phyloP scores from a whole-genome alignment of 306 rosid species.

The Cucumis hystrix region DNA sequence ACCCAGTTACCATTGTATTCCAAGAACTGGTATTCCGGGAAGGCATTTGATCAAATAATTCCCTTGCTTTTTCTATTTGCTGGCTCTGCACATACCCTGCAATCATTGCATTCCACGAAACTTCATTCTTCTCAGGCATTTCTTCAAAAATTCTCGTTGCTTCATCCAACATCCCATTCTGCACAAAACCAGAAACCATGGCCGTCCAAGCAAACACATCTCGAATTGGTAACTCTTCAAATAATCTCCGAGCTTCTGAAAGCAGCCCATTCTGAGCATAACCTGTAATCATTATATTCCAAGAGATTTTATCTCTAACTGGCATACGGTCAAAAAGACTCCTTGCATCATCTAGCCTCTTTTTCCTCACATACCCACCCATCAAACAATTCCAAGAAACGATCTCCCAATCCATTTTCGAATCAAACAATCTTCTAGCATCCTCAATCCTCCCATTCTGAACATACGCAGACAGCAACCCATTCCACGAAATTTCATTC shows the following conservation, averaged over 20 bases:
- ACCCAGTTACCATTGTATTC: constrained; percentile 76
- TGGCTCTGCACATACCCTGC: constrained; percentile 60
- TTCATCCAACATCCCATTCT: constrained; percentile 69
- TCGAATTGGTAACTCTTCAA: constrained; percentile 35
- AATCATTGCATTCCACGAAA: constrained; percentile 71
- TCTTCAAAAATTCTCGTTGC: constrained; percentile 32
- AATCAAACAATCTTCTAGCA: constrained; percentile 41
- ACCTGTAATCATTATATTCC: constrained; percentile 76
- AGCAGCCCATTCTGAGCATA: constrained; percentile 58
- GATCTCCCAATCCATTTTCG: constrained; percentile 48
- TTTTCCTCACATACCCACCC: constrained; percentile 51
- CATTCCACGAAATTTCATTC: constrained; percentile 71
- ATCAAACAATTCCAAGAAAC: constrained; percentile 87
- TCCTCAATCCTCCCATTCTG: constrained; percentile 59
- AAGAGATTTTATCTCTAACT: constrained; percentile 48
- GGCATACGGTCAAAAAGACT: constrained; percentile 51
- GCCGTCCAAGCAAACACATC: constrained; percentile 77
- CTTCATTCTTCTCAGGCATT: constrained; percentile 53
- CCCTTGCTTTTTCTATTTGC: constrained; percentile 45
- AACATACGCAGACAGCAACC: constrained; percentile 55
- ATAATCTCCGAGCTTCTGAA: constrained; percentile 48
- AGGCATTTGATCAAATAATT: constrained; percentile 68
- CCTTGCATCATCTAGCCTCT: constrained; percentile 39
- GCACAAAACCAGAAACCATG: constrained; percentile 69
- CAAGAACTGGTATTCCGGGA: constrained; percentile 53